A percentile compares a stretch with the other conserved stretches of the same genome.
These are phyloP conservation scores for Myxozyma lipomycoides DNA, from an alignment of 805 yeast species.

Conservation along the genomic window DNA sequence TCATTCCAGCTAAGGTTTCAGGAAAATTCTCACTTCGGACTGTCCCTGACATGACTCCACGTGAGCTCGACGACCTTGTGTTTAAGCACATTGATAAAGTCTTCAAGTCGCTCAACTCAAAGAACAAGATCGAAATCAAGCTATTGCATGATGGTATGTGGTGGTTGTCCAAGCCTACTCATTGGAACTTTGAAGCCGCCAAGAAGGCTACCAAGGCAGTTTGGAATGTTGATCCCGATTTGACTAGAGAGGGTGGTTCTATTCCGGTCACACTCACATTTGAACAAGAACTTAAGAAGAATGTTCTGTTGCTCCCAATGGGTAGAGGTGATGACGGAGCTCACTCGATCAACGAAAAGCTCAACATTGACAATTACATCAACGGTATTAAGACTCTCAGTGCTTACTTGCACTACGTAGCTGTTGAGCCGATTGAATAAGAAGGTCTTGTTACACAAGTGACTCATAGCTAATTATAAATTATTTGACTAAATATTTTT, in stretches of 20 bases:
- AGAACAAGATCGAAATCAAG: conserved; percentile 67
- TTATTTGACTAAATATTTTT: neutral
- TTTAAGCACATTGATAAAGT: conserved; percentile 61
- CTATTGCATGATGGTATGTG: conserved; percentile 92
- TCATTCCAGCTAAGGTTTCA: conserved; percentile 86
- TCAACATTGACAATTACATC: conserved; percentile 82
- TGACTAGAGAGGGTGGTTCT: conserved; percentile 98
- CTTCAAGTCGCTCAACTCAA: conserved; percentile 67
- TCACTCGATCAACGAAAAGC: conserved; percentile 93
- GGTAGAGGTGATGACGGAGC: conserved; percentile 99
- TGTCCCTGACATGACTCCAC: conserved; percentile 86
- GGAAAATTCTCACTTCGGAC: conserved; percentile 98
- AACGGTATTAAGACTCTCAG: conserved; percentile 91
- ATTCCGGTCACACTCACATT: conserved; percentile 95
- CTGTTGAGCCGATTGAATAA: conserved; percentile 19
- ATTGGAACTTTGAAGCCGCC: conserved; percentile 91
- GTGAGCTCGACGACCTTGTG: conserved; percentile 73
- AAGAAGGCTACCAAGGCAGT: conserved; percentile 89
- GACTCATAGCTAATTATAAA: no score
- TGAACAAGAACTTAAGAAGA: conserved; percentile 79
- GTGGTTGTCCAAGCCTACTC: conserved; percentile 94
- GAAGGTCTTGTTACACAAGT: no score
- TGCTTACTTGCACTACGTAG: conserved; percentile 85
- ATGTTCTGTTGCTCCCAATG: conserved; percentile 88
- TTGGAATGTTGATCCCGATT: conserved; percentile 92